Evolutionary conservation across 371 early-diverging fungal genomes (phyloP), one percentile per base, ranked within the genome.

Genomic region (Coemansia sp.): DNA sequence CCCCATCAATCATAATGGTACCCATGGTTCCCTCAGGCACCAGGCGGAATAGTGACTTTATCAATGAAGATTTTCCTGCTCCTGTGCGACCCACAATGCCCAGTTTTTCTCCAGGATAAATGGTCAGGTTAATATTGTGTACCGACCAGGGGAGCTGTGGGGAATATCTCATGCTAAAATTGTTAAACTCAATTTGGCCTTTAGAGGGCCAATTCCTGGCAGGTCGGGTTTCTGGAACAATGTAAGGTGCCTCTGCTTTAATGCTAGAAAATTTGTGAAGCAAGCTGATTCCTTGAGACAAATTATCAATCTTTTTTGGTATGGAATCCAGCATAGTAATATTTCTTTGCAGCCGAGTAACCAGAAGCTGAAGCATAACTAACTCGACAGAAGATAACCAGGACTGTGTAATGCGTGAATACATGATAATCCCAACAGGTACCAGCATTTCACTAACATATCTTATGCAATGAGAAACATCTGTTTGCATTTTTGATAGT

Each of bases 191-290:
- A 16, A 70, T 57, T 2, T n/a, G 32, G 26, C 70, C 70, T 1
- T 52, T 26, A 4, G 4, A 8, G 0, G 70, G 70, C 70, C 70
- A 70, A 40, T 40, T 36, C 0, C 26, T 5, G 10, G 50, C 55
- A 8, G 60, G 65, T 40, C 49, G 5, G 35, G 11, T 31, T 3
- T 16, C 34, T 3, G 11, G 39, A 2, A 30, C 43, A 13, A 41
- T 30, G 13, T 49, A 70, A 54, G 41, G 62, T 58, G 35, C 68
- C 53, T 71, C 54, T 47, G 65, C 20, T 36, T 79, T 74, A 26
- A 89, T 67, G 11, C 80, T 77, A 2, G 81, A 72, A 63, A 87
- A 88, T 55, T 86, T 84, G 66, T 82, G 78, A 69, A 85, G 82
- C 13, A 77, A 65, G 47, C 77, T 78, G 51, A 51, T 51, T 26